Evolutionary conservation across 768 basidiomycete species (phyloP).

Genomic region (Glaciozyma martinii): DNA sequence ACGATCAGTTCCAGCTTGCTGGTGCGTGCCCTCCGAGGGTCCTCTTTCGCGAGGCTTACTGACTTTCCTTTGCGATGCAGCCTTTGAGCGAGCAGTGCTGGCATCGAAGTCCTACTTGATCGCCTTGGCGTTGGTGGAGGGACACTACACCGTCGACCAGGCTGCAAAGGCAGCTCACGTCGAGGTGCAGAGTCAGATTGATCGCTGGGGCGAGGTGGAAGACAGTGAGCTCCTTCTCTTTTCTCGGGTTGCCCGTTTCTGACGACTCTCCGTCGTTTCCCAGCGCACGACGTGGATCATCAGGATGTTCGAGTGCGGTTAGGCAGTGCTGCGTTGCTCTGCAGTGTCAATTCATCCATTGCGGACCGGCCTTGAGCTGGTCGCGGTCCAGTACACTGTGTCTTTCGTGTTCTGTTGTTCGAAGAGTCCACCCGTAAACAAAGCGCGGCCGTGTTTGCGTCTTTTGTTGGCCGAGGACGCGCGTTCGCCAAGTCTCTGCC

Average conservation of each 20-base stretch:
- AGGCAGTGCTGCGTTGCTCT: slow-evolving; percentile 49
- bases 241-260: not conserved
- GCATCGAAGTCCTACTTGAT: slow-evolving; percentile 85
- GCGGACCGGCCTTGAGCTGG: too few species aligned
- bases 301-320: slow-evolving; percentile 82
- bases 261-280: not conserved
- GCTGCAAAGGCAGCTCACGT: slow-evolving; percentile 78
- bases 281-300: slow-evolving; percentile 97
- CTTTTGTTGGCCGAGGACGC: too few species aligned
- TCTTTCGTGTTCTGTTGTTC: too few species aligned
- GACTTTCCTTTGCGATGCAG: slow-evolving; percentile 43
- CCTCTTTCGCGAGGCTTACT: not conserved
- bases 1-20: slow-evolving; percentile 80
- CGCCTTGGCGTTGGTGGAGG: slow-evolving; percentile 70
- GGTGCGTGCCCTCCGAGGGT: slow-evolving; percentile 49
- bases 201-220: slow-evolving; percentile 99
- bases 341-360: not conserved
- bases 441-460: too few species aligned
- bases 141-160: slow-evolving; percentile 66
- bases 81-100: slow-evolving; percentile 83
- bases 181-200: slow-evolving; percentile 90
- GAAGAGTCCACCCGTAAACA: too few species aligned
- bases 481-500: too few species aligned
- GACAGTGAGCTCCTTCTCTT: slow-evolving; percentile 60
- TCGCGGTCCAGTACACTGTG: too few species aligned